Conservation (phyloP, 495 filamentous ascomycete species). For the Aspergillus coremiiformis region DNA sequence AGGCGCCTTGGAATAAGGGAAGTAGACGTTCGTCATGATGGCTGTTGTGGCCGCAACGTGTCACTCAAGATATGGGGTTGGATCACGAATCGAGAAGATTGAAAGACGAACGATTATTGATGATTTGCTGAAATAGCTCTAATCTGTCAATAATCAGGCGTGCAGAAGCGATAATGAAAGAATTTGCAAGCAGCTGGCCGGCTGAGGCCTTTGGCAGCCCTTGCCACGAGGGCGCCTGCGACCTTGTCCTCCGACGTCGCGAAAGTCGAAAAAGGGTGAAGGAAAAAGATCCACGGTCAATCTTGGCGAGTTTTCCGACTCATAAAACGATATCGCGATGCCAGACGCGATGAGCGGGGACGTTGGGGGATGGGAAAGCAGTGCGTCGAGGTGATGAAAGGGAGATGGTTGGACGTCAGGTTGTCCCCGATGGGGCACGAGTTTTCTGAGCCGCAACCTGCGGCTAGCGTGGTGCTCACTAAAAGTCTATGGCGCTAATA, state of each 20-base stretch:
- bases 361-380: constrained; percentile 26
- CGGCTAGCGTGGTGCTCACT: constrained; percentile 24
- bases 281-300: constrained; percentile 18
- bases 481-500: constrained; percentile 11
- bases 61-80: background rate
- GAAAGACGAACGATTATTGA: background rate
- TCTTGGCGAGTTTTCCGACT: constrained; percentile 18
- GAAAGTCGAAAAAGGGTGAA: constrained; percentile 31
- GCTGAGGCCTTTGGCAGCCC: constrained; percentile 46
- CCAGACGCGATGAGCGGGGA: constrained; percentile 36
- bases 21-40: constrained; percentile 90
- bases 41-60: constrained; percentile 22
- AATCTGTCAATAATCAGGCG: constrained; percentile 2
- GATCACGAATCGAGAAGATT: background rate
- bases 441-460: constrained; percentile 36
- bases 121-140: background rate
- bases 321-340: constrained; percentile 38
- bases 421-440: constrained; percentile 40
- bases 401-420: constrained; percentile 36
- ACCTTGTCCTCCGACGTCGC: constrained; percentile 38
- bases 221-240: constrained; percentile 49
- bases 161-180: constrained; percentile 28
- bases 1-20: constrained; percentile 87
- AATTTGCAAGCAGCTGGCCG: constrained; percentile 37
- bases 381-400: constrained; percentile 38